These are phyloP conservation scores for Neolentinus lepideus DNA, from an alignment of 1,284 basidiomycete genomes.

Conservation along the genomic window DNA sequence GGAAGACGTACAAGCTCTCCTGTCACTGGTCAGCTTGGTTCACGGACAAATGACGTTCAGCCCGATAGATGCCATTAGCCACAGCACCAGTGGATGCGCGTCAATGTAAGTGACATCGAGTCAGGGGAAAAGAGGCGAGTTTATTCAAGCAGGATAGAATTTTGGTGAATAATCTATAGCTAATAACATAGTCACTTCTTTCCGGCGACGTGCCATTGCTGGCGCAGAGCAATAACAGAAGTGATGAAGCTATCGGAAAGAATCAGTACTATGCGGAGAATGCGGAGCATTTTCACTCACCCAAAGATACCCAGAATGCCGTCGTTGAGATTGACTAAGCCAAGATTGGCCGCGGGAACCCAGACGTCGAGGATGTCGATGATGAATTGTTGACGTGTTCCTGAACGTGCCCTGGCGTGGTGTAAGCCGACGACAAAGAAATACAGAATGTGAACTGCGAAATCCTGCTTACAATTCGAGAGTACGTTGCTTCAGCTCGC, in stretches of 20 bases:
- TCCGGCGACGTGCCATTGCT: slow-evolving; percentile 46
- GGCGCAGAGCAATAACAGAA: slow-evolving; percentile 46
- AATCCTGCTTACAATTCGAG: slow-evolving; percentile 43
- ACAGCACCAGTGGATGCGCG: no score
- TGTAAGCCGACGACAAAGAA: slow-evolving; percentile 5
- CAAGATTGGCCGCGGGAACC: slow-evolving; percentile 84
- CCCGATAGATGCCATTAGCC: no score
- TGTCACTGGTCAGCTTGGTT: slow-evolving; percentile 1
- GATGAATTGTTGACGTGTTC: slow-evolving; percentile 69
- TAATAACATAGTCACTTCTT: slow-evolving; percentile 25
- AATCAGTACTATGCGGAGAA: slow-evolving; percentile 5
- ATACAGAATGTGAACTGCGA: neutral
- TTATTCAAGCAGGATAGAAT: neutral
- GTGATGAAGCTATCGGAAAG: slow-evolving; percentile 41
- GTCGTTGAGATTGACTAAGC: slow-evolving; percentile 78
- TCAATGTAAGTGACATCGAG: no score
- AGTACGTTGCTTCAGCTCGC: slow-evolving; percentile 52
- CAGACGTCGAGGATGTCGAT: slow-evolving; percentile 82
- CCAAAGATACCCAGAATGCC: slow-evolving; percentile 81
- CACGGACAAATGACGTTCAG: slow-evolving; percentile 2
- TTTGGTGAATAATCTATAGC: neutral
- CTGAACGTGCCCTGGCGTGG: slow-evolving; percentile 47
- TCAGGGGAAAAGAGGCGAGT: neutral
- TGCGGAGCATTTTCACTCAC: slow-evolving; percentile 33
- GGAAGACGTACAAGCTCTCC: neutral